Evolutionary conservation across 805 yeast genomes (phyloP).

Genomic region (Hanseniaspora pseudoguilliermondii): DNA sequence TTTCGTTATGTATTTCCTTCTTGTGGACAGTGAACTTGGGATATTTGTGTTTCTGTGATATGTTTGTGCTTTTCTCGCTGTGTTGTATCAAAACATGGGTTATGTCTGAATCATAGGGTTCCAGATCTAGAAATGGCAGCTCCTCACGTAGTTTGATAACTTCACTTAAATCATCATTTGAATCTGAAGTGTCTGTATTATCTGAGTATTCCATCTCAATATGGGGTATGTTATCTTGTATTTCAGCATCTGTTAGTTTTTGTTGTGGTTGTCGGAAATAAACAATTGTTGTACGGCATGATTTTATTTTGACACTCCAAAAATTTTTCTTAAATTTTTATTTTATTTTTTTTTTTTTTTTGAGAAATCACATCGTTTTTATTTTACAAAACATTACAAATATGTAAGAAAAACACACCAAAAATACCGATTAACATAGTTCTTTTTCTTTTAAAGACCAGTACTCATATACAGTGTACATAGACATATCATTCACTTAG

Average conservation of each 20-base stretch:
- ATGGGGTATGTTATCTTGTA: too few relatives aligned
- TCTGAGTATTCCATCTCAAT: neutral
- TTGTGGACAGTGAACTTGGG: neutral
- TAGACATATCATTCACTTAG: too few relatives aligned
- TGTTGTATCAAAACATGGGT: neutral
- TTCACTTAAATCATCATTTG: slow-evolving; percentile 6
- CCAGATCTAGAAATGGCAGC: slow-evolving; percentile 1
- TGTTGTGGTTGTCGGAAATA: neutral
- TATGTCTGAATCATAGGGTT: neutral
- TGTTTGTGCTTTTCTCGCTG: too few relatives aligned
- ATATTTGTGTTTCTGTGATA: neutral
- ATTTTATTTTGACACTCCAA: neutral
- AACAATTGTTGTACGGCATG: neutral
- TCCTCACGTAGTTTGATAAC: slow-evolving; percentile 8
- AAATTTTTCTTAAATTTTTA: too few relatives aligned
- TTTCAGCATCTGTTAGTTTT: neutral
- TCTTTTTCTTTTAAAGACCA: neutral
- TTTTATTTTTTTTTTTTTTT: too few relatives aligned
- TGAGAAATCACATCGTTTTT: too few relatives aligned
- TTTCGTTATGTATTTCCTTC: slow-evolving; percentile 9
- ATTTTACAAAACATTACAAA: slow-evolving; percentile 8
- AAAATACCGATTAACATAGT: slow-evolving; percentile 6
- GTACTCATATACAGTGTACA: too few relatives aligned
- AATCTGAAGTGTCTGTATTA: neutral
- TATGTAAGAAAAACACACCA: slow-evolving; percentile 9